Percentiles rank a stretch among this genome's conserved stretches.
These are phyloP conservation scores for Pyronema omphalodes DNA, from an alignment of 495 filamentous ascomycete genomes.

Conservation along the genomic window DNA sequence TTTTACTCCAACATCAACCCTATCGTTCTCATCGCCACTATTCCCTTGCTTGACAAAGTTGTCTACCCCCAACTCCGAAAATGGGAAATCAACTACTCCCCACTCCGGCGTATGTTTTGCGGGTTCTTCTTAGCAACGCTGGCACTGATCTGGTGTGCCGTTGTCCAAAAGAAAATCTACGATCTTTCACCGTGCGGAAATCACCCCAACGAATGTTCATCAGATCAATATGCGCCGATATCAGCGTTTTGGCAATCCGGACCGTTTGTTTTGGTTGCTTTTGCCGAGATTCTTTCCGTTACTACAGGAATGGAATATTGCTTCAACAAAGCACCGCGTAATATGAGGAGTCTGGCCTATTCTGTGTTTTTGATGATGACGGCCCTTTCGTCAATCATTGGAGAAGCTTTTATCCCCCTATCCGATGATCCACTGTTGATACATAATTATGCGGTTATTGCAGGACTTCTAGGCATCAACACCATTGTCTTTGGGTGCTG, in stretches of 20 bases:
- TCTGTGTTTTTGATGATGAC: slow-evolving; percentile 44
- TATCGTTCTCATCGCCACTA: slow-evolving; percentile 51
- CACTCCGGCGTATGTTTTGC: slow-evolving; percentile 54
- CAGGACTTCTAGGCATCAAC: slow-evolving; percentile 5
- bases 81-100: slow-evolving; percentile 43
- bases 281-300: slow-evolving; percentile 51
- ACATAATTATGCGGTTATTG: slow-evolving; percentile 29
- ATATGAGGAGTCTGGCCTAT: slow-evolving; percentile 51
- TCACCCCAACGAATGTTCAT: not conserved
- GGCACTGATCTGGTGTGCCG: slow-evolving; percentile 45
- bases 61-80: slow-evolving; percentile 51
- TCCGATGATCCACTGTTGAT: slow-evolving; percentile 41
- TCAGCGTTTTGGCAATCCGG: slow-evolving; percentile 37
- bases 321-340: slow-evolving; percentile 47
- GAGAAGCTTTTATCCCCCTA: slow-evolving; percentile 39
- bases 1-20: slow-evolving; percentile 62
- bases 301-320: slow-evolving; percentile 57
- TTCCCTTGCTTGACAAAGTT: slow-evolving; percentile 47
- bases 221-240: slow-evolving; percentile 19
- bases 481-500: too few species aligned
- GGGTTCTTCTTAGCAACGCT: slow-evolving; percentile 49
- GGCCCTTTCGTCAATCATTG: slow-evolving; percentile 41
- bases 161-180: slow-evolving; percentile 59
- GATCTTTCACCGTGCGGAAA: slow-evolving; percentile 31
- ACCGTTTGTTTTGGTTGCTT: slow-evolving; percentile 35